Base-by-base conservation (phyloP, 495 filamentous ascomycete species). In the Lentithecium fluviatile region DNA sequence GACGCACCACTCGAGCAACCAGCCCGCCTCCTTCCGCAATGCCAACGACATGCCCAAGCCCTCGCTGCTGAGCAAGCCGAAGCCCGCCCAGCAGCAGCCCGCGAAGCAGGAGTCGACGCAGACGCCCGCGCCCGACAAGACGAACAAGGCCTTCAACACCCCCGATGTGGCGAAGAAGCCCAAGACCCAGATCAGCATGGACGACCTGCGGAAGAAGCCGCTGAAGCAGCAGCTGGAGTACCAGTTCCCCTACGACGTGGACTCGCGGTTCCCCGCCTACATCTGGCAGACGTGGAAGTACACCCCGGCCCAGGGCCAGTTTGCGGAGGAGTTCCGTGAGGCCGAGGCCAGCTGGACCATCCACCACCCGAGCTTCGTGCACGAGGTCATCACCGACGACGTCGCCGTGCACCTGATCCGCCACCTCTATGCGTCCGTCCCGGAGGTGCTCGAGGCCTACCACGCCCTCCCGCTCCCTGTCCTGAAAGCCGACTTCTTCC, bases 271-370 rank as follows among this genome's bases (percentile, higher is more conserved):
- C 73, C 94, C 94, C 0, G 92, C 91, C 25, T 98, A 95, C 75
- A 95, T 98, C 60, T 98, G 94, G 94, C 94, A 98, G 78, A 98
- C 94, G 38, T 98, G 94, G 94, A 96, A 95, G 75, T 89, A 87
- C 71, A 88, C 85, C 0, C 94, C 95, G 0, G 81, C 86, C 0
- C 88, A 88, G n/a, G 78, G 83, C 52, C 83, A 89, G 59, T 98
- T 98, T 69, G 73, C 71, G 4, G 83, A 88, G 60, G 75, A 77
- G 6, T 89, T 95, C 47, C 85, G 95, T 47, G 81, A 83, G 25
- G 78, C 88, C 54, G 94, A 98, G 76, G 90, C 91, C 40, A 90
- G 87, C 59, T 98, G 94, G 94, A 88, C 91, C 2, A 83, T 91
- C 64, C 77, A 89, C 63, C 89, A 98, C 73, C 94, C 94, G 0